phyloP scores from a whole-genome alignment of 768 basidiomycete genomes.

The Exsudoporus frostii region DNA sequence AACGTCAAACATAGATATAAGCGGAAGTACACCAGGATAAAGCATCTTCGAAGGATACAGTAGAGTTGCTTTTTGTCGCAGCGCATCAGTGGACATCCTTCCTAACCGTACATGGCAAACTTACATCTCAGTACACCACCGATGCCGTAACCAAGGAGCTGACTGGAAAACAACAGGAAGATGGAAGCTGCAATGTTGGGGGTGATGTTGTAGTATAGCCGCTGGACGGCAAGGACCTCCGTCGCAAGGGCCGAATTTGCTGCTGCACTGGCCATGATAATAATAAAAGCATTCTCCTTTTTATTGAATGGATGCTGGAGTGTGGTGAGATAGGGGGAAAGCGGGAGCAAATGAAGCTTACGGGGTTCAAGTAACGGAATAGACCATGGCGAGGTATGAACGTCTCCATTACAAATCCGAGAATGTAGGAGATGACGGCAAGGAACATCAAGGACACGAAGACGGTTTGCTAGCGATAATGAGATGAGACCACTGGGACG shows the following conservation, averaged over 20 bases:
- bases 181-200: slow-evolving; percentile 46
- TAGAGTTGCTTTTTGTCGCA: slow-evolving; percentile 15
- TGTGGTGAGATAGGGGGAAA: background rate
- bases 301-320: slow-evolving; percentile 57
- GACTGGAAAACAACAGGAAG: slow-evolving; percentile 38
- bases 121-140: slow-evolving; percentile 50
- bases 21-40: slow-evolving; percentile 33
- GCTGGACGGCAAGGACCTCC: slow-evolving; percentile 52
- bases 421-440: slow-evolving; percentile 46
- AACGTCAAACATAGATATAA: slow-evolving; percentile 27
- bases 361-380: slow-evolving; percentile 52
- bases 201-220: slow-evolving; percentile 50
- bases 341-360: background rate
- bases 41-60: slow-evolving; percentile 48
- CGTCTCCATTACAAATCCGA: slow-evolving; percentile 46
- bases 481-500: slow-evolving; percentile 1
- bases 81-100: background rate
- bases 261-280: slow-evolving; percentile 56
- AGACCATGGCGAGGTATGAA: slow-evolving; percentile 44
- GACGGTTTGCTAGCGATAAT: slow-evolving; percentile 43
- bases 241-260: slow-evolving; percentile 53
- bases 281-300: slow-evolving; percentile 56
- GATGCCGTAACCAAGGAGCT: slow-evolving; percentile 50
- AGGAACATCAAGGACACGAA: slow-evolving; percentile 52
- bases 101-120: background rate